Evolutionary conservation across 352 stramenopile genomes (phyloP).

Genomic region (Hyaloperonospora brassicae): DNA sequence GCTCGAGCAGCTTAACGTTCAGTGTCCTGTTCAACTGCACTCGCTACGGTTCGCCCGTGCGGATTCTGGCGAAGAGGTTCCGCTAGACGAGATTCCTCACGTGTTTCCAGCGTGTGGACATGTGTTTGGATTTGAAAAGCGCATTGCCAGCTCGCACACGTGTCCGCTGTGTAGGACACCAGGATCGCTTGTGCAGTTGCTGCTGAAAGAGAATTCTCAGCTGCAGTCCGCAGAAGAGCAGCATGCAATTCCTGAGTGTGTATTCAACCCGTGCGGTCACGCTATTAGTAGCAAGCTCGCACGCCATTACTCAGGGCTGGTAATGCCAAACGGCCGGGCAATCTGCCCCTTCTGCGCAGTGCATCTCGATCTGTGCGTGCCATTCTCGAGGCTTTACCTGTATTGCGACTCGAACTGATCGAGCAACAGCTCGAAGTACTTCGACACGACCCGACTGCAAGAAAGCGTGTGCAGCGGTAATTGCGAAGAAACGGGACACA

Average conservation of each 20-base stretch:
- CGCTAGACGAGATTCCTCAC: constrained; percentile 51
- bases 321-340: constrained; percentile 66
- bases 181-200: constrained; percentile 54
- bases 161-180: constrained; percentile 63
- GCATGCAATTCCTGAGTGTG: constrained; percentile 56
- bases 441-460: too few species aligned
- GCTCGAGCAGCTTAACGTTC: constrained; percentile 58
- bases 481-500: too few species aligned
- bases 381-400: constrained; percentile 68
- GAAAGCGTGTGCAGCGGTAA: too few species aligned
- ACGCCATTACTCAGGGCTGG: constrained; percentile 43
- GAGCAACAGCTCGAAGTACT: not conserved
- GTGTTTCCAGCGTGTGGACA: constrained; percentile 76
- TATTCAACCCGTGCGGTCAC: constrained; percentile 80
- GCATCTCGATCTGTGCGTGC: constrained; percentile 49
- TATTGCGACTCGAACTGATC: constrained; percentile 52
- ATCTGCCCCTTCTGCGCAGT: constrained; percentile 80
- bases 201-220: constrained; percentile 72
- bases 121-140: constrained; percentile 66
- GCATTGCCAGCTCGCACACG: constrained; percentile 48
- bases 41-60: constrained; percentile 45
- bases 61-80: constrained; percentile 34
- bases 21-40: constrained; percentile 75
- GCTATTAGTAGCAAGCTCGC: constrained; percentile 61
- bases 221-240: constrained; percentile 52